Evolutionary conservation across 176 grass and related monocot species (phyloP).

Genomic region (Carex pumila): DNA sequence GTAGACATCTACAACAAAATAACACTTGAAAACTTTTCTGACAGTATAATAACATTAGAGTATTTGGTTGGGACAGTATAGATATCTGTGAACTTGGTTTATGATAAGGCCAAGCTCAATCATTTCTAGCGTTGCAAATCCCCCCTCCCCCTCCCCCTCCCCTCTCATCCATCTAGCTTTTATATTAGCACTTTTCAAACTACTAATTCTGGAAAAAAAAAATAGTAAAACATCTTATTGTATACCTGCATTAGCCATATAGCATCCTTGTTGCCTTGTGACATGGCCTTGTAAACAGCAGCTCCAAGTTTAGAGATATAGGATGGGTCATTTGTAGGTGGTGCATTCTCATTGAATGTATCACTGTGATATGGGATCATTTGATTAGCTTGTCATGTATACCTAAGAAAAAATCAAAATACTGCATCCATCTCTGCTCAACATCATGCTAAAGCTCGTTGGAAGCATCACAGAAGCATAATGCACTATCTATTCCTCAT

Average conservation of each 20-base stretch:
- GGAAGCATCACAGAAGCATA: neutral
- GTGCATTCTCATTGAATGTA: slow-evolving; percentile 96
- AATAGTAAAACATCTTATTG: neutral
- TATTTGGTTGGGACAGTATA: neutral
- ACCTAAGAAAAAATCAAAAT: neutral
- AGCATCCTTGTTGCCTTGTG: slow-evolving; percentile 74
- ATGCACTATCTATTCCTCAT: neutral
- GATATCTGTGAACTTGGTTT: neutral
- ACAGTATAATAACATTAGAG: neutral
- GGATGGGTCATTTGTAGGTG: slow-evolving; percentile 74
- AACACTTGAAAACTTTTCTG: neutral
- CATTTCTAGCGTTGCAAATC: neutral
- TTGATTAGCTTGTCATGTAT: neutral
- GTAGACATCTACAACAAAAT: neutral
- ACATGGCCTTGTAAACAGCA: slow-evolving; percentile 87
- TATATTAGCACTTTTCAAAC: neutral
- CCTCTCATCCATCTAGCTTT: neutral
- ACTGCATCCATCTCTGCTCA: neutral
- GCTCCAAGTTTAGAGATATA: slow-evolving; percentile 95
- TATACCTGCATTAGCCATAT: slow-evolving; percentile 96
- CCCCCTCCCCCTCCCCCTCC: neutral
- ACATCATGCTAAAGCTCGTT: neutral
- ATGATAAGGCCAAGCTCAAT: neutral
- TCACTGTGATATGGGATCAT: slow-evolving; percentile 53
- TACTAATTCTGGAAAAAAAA: neutral